phyloP scores from a whole-genome alignment of 2,329 filamentous ascomycete species.

The Penicillium crustosum region DNA sequence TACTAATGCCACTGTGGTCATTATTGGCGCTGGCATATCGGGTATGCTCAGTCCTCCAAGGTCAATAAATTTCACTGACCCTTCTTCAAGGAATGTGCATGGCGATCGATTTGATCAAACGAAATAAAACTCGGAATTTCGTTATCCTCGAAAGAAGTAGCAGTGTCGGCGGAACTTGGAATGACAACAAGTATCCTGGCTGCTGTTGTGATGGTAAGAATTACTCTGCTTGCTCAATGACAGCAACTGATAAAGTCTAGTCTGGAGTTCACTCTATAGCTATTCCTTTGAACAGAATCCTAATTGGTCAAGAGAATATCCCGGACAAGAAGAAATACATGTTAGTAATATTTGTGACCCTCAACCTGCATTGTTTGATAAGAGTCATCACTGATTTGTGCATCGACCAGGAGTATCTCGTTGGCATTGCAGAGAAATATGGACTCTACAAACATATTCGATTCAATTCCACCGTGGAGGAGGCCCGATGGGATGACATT shows the following conservation, averaged over 20 bases:
- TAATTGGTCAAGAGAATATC: conserved; percentile 58
- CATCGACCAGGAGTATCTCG: conserved; percentile 49
- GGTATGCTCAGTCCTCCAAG: conserved; percentile 33
- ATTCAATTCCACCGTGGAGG: conserved; percentile 57
- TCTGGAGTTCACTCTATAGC: conserved; percentile 57
- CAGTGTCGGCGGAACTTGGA: conserved; percentile 23
- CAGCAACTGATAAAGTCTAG: conserved; percentile 23
- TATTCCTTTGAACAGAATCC: conserved; percentile 62
- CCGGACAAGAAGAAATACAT: conserved; percentile 61
- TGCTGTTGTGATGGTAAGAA: conserved; percentile 53
- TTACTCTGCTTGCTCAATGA: background rate
- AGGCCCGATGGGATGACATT: conserved; percentile 56
- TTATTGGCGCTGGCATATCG: conserved; percentile 58
- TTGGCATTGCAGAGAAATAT: conserved; percentile 54
- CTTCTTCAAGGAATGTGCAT: conserved; percentile 50
- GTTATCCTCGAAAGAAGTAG: conserved; percentile 25
- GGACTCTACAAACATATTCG: conserved; percentile 57
- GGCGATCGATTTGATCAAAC: conserved; percentile 57
- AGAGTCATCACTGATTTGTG: background rate
- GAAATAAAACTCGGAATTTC: conserved; percentile 23
- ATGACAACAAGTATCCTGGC: conserved; percentile 57
- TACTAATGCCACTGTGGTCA: conserved; percentile 55
- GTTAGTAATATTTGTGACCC: conserved; percentile 26
- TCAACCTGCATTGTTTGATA: background rate
- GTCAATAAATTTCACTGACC: conserved; percentile 1